These are phyloP conservation scores for Populus hybrid DNA, from an alignment of 441 rosid species.

Conservation along the genomic window DNA sequence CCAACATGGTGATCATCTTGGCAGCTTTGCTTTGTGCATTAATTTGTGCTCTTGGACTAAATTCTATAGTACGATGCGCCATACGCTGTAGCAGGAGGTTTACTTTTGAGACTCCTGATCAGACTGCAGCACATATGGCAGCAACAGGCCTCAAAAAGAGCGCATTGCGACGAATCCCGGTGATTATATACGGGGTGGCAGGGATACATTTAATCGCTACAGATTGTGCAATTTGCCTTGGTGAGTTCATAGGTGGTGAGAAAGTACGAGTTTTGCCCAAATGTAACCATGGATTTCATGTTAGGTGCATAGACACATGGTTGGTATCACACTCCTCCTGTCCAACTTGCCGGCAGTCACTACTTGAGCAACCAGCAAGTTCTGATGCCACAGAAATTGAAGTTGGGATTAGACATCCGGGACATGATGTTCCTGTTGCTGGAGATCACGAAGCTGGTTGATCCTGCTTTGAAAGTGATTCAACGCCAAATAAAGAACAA, in stretches of 20 bases:
- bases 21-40: conserved; percentile 73
- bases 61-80: conserved; percentile 63
- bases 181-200: conserved; percentile 44
- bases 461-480: not conserved
- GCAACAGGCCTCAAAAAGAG: conserved; percentile 60
- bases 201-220: conserved; percentile 46
- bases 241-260: conserved; percentile 66
- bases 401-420: conserved; percentile 21
- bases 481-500: not conserved
- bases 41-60: conserved; percentile 66
- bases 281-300: conserved; percentile 83
- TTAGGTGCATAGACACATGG: conserved; percentile 79
- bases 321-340: conserved; percentile 70
- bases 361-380: conserved; percentile 37
- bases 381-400: conserved; percentile 26
- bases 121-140: conserved; percentile 38
- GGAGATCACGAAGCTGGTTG: conserved; percentile 32
- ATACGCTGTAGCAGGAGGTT: conserved; percentile 61
- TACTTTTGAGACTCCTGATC: conserved; percentile 41
- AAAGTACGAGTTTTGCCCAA: conserved; percentile 72
- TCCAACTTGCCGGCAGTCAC: conserved; percentile 66
- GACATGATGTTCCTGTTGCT: conserved; percentile 22
- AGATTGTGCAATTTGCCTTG: conserved; percentile 83
- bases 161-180: conserved; percentile 58
- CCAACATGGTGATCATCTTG: conserved; percentile 81